These are phyloP conservation scores for Suhomyces tanzawaensis DNA, from an alignment of 805 yeast genomes.

Conservation along the genomic window DNA sequence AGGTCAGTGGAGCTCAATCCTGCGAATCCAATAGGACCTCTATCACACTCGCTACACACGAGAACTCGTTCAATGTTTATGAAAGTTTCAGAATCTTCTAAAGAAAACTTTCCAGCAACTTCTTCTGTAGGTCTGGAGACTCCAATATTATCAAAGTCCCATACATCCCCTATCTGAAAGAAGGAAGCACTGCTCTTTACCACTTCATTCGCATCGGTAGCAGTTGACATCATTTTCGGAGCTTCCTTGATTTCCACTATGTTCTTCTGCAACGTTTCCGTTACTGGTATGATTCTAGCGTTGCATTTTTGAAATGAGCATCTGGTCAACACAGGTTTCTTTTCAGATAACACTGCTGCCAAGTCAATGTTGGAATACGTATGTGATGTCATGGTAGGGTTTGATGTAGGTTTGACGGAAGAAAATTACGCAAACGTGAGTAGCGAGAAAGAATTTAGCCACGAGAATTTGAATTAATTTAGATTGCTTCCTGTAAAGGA, in stretches of 20 bases:
- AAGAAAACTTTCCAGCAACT: conserved; percentile 13
- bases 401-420: too few species aligned
- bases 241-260: conserved; percentile 15
- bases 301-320: conserved; percentile 23
- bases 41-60: conserved; percentile 74
- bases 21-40: conserved; percentile 75
- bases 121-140: conserved; percentile 51
- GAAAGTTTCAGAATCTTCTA: conserved; percentile 14
- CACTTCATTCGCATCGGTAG: not conserved
- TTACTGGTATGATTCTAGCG: conserved; percentile 21
- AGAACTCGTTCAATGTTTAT: conserved; percentile 50
- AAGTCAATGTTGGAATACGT: not conserved
- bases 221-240: conserved; percentile 26
- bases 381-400: too few species aligned
- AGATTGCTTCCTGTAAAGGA: too few species aligned
- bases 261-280: conserved; percentile 8
- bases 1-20: conserved; percentile 32
- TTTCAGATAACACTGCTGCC: not conserved
- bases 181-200: conserved; percentile 22
- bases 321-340: conserved; percentile 10
- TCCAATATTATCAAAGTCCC: conserved; percentile 81
- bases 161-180: conserved; percentile 52
- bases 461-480: too few species aligned
- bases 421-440: too few species aligned
- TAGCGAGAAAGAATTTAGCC: too few species aligned